These are phyloP conservation scores for Aspergillus homomorphus DNA, from an alignment of 495 filamentous ascomycete genomes.

Conservation along the genomic window DNA sequence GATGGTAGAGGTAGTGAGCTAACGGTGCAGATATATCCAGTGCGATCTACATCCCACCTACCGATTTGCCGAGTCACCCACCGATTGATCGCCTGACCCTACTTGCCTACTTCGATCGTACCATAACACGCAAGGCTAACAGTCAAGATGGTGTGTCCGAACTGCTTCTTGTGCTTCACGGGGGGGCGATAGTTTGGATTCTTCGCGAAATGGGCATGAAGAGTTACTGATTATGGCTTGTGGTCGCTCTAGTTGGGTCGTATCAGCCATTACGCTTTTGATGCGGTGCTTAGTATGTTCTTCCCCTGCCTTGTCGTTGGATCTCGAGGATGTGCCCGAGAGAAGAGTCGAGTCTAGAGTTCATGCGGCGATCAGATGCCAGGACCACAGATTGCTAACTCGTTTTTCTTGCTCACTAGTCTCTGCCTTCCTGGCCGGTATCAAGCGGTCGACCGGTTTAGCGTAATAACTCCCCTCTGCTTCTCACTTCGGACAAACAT, in stretches of 20 bases:
- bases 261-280: constrained; percentile 91
- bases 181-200: no score
- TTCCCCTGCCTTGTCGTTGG: constrained; percentile 5
- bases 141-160: not conserved
- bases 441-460: constrained; percentile 93
- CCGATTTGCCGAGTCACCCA: no score
- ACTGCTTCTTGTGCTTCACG: not conserved
- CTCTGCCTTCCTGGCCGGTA: constrained; percentile 92
- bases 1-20: no score
- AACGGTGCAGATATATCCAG: no score
- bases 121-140: not conserved
- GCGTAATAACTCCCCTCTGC: constrained; percentile 66
- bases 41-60: no score
- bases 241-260: constrained; percentile 72
- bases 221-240: constrained; percentile 3
- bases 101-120: no score
- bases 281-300: constrained; percentile 82
- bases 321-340: no score
- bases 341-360: no score
- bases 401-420: constrained; percentile 49
- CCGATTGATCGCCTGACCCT: no score
- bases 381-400: constrained; percentile 10
- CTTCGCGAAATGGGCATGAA: no score
- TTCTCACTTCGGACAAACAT: constrained; percentile 8
- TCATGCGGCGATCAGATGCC: not conserved